Conservation (phyloP, 2,329 filamentous ascomycete genomes). For the Botryotinia convoluta region DNA sequence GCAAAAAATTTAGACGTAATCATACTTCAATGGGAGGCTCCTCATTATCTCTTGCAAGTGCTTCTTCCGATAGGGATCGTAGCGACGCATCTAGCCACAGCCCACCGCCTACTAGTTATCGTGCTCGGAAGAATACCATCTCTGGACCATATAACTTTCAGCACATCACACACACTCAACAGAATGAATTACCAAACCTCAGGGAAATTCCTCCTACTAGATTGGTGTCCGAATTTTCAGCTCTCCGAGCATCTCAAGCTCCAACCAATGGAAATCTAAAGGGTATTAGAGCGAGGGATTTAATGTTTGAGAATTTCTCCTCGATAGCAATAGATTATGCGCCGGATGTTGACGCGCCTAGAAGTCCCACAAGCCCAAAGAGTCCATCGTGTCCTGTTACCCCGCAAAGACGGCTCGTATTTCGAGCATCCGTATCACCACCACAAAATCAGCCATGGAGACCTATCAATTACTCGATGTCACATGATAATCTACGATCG, state of each 20-base stretch:
- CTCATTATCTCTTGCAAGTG: constrained; percentile 22
- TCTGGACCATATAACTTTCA: constrained; percentile 66
- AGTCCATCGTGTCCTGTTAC: constrained; percentile 26
- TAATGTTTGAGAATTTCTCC: constrained; percentile 50
- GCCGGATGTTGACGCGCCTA: constrained; percentile 22
- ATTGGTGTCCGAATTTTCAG: constrained; percentile 46
- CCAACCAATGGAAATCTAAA: constrained; percentile 41
- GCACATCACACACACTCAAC: constrained; percentile 58
- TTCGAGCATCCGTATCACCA: constrained; percentile 15
- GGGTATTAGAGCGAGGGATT: constrained; percentile 43
- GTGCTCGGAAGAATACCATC: constrained; percentile 41
- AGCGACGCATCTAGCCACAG: constrained; percentile 8
- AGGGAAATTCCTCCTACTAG: constrained; percentile 44
- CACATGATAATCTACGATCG: constrained; percentile 40
- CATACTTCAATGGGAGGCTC: constrained; percentile 33
- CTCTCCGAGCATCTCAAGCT: constrained; percentile 41
- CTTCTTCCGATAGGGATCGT: constrained; percentile 23
- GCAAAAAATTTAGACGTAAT: constrained; percentile 50
- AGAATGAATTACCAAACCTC: constrained; percentile 47
- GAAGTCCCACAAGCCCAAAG: constrained; percentile 12
- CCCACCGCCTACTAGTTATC: background rate
- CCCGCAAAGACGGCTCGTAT: constrained; percentile 22
- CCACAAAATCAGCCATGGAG: constrained; percentile 45
- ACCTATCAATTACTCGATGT: constrained; percentile 26
- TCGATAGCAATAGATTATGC: constrained; percentile 42